These are phyloP conservation scores for Stagonosporopsis tanaceti DNA, from an alignment of 2,329 filamentous ascomycete species.

Conservation along the genomic window DNA sequence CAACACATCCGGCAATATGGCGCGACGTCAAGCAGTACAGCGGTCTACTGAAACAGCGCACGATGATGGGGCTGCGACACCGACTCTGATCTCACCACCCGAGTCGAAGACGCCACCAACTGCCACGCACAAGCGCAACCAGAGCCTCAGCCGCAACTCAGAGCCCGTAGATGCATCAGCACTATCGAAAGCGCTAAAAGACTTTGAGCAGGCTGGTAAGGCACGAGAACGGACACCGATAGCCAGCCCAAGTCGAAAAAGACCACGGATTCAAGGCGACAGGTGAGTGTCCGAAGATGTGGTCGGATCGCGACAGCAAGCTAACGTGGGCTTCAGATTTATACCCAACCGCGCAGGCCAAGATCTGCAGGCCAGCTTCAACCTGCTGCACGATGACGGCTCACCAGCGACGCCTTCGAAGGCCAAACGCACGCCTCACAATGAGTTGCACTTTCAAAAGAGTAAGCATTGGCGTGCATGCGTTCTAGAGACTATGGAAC, in stretches of 20 bases:
- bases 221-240: slow-evolving; percentile 68
- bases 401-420: slow-evolving; percentile 91
- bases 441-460: slow-evolving; percentile 92
- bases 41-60: slow-evolving; percentile 28
- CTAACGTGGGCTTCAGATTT: slow-evolving; percentile 67
- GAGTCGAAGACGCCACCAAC: slow-evolving; percentile 68
- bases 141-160: slow-evolving; percentile 50
- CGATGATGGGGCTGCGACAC: slow-evolving; percentile 50
- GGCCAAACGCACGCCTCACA: slow-evolving; percentile 82
- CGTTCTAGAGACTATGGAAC: neutral
- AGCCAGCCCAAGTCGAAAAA: slow-evolving; percentile 72
- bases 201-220: slow-evolving; percentile 67
- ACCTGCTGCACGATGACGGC: slow-evolving; percentile 87
- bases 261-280: slow-evolving; percentile 70
- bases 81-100: slow-evolving; percentile 62
- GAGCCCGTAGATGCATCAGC: slow-evolving; percentile 67
- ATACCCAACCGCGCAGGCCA: slow-evolving; percentile 94
- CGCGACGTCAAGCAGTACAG: slow-evolving; percentile 25
- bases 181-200: slow-evolving; percentile 67
- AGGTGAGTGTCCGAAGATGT: slow-evolving; percentile 38
- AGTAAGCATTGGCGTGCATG: slow-evolving; percentile 55
- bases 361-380: slow-evolving; percentile 92
- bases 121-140: slow-evolving; percentile 58
- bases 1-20: slow-evolving; percentile 30
- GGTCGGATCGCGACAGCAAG: neutral